A percentile compares a stretch with the other conserved stretches of the same genome.
phyloP scores from a whole-genome alignment of 768 basidiomycete species.

The Mycena venus region DNA sequence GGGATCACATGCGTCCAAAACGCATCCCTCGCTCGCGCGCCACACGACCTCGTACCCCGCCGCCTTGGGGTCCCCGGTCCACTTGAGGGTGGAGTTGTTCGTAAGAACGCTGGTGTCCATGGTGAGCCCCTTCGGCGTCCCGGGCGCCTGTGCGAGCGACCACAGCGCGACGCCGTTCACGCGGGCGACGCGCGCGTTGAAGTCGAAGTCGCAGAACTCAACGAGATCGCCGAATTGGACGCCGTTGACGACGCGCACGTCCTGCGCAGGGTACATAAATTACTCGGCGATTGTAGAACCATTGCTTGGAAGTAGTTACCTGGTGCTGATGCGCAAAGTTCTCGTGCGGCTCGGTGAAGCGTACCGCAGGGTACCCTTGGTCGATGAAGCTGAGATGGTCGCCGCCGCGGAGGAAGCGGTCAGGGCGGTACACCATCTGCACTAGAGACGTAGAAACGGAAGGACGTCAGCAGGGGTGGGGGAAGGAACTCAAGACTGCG shows the following conservation, averaged over 20 bases:
- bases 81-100: slow-evolving; percentile 67
- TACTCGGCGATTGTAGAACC: too few species aligned
- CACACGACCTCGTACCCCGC: slow-evolving; percentile 67
- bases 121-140: slow-evolving; percentile 62
- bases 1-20: slow-evolving; percentile 65
- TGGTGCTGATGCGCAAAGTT: slow-evolving; percentile 73
- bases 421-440: slow-evolving; percentile 63
- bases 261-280: slow-evolving; percentile 23
- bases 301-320: background rate
- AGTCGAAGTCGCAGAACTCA: slow-evolving; percentile 69
- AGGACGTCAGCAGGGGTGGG: background rate
- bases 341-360: slow-evolving; percentile 70
- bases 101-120: slow-evolving; percentile 62
- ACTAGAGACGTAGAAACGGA: slow-evolving; percentile 46
- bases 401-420: slow-evolving; percentile 69
- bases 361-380: slow-evolving; percentile 65
- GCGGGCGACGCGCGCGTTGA: slow-evolving; percentile 61
- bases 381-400: slow-evolving; percentile 66
- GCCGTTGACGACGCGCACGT: slow-evolving; percentile 63
- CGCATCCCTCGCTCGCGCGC: slow-evolving; percentile 60
- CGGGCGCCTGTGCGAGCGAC: slow-evolving; percentile 69
- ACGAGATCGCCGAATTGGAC: slow-evolving; percentile 69
- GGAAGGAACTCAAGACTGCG: background rate
- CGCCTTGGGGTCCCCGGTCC: slow-evolving; percentile 57
- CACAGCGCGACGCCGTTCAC: slow-evolving; percentile 67